Base-by-base conservation (phyloP, 2,329 filamentous ascomycete genomes). In the Ascosphaera pollenicola region DNA sequence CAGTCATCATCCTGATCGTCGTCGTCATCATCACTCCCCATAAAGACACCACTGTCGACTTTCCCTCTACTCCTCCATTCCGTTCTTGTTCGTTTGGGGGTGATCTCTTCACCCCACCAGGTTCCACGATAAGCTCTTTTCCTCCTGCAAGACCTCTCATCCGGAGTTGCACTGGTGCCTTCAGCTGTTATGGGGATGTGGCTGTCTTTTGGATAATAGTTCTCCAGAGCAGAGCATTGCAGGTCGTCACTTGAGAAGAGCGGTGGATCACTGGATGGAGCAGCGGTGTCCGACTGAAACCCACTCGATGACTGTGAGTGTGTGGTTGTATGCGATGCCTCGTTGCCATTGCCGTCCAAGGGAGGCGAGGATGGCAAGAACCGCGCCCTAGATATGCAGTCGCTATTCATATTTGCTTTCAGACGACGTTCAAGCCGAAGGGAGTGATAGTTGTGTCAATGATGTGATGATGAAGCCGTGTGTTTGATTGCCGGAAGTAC, bases 211-310 rank as follows among this genome's bases (percentile, higher is more conserved):
- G 49, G 48, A 44, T 54, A 43, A 43, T 62, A 64, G 39, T 63
- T 62, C 46, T 64, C 61, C 11, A 62, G 44, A 1, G 58, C 59
- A 0, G 60, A 61, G 1, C 55, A 59, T 10, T 60, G 57, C 37
- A 60, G 55, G 39, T 64, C 61, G 40, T 64, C 61, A 41, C 60
- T 63, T 0, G 61, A 64, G 48, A 64, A 64, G 1, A 64, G 47
- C 1, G 61, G 60, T 0, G 60, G 59, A 38, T 64, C 61, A 39
- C 54, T 61, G 1, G 59, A 62, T 1, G 54, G 56, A 35, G 41
- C 30, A 11, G 41, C 30, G 8, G 35, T 35, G 8, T 43, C 31
- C 17, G 10, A n/a, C 15, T 43, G 39, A 17, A 38, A 34, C 17
- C 8, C 41, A 24, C 39, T 19, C 13, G 8, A 17, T 56, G 53